Conservation (phyloP, 345 rosid genomes). For the Heritiera littoralis region DNA sequence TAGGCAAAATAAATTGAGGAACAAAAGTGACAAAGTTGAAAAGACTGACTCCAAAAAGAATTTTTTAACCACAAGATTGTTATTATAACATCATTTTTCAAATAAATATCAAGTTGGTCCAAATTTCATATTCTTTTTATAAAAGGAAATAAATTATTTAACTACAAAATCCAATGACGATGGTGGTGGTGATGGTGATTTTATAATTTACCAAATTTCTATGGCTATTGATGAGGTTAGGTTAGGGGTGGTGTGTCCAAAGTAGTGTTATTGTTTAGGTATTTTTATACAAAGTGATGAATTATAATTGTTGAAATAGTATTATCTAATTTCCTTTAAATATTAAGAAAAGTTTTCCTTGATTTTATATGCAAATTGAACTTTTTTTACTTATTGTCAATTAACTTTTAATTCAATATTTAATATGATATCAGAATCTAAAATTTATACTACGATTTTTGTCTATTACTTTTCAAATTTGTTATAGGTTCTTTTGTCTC, state of each 20-base stretch:
- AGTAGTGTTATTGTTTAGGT: not conserved
- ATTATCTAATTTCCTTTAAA: too few species aligned
- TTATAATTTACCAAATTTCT: not conserved
- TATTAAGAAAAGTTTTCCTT: too few species aligned
- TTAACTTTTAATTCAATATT: too few species aligned
- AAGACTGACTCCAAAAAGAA: not conserved
- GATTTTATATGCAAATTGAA: too few species aligned
- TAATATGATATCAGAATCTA: too few species aligned
- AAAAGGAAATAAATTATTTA: not conserved
- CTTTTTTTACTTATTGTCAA: too few species aligned
- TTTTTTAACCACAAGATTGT: too few species aligned
- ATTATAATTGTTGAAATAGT: too few species aligned
- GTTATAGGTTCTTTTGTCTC: too few species aligned
- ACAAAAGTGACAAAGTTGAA: not conserved
- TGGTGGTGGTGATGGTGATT: not conserved
- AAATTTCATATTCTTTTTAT: conserved; percentile 1
- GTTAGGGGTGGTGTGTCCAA: not conserved
- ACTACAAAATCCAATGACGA: not conserved
- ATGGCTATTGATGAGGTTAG: not conserved
- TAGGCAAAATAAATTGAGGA: not conserved
- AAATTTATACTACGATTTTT: too few species aligned
- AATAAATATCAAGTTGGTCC: not conserved
- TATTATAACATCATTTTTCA: not conserved
- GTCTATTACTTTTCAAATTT: too few species aligned
- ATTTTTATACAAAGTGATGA: too few species aligned